These are phyloP conservation scores for Kodamaea sagamina DNA, from an alignment of 805 yeast genomes.

Conservation along the genomic window DNA sequence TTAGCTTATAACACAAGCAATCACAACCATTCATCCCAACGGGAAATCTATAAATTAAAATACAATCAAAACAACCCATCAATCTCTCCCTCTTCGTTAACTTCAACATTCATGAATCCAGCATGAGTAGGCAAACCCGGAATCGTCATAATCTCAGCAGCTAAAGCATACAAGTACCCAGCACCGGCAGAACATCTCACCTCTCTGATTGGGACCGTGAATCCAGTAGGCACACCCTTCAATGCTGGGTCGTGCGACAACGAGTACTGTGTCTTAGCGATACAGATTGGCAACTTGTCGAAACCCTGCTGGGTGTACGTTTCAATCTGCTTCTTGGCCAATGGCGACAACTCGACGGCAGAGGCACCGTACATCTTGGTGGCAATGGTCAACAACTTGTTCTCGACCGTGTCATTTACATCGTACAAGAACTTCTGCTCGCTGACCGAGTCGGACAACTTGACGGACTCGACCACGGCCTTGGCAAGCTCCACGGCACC, in stretches of 20 bases:
- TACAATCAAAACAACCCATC: conserved; percentile 76
- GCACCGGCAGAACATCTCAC: conserved; percentile 95
- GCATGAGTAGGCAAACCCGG: conserved; percentile 97
- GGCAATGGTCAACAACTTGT: conserved; percentile 78
- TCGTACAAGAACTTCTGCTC: conserved; percentile 64
- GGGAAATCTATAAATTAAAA: conserved; percentile 1
- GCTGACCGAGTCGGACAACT: conserved; percentile 36
- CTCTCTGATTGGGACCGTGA: conserved; percentile 91
- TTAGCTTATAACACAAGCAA: no score
- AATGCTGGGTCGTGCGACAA: conserved; percentile 89
- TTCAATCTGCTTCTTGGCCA: conserved; percentile 79
- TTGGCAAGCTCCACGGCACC: conserved; percentile 86
- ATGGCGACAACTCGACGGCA: conserved; percentile 75
- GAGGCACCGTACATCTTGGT: conserved; percentile 91
- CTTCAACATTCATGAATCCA: conserved; percentile 97
- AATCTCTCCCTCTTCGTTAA: conserved; percentile 84
- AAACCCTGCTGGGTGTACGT: conserved; percentile 85
- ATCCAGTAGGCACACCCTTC: conserved; percentile 94
- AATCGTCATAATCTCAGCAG: conserved; percentile 95
- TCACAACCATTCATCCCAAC: neutral
- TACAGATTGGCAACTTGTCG: conserved; percentile 88
- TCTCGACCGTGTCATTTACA: conserved; percentile 70
- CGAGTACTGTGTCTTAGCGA: conserved; percentile 97
- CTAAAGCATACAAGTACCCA: conserved; percentile 92
- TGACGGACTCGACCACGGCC: conserved; percentile 75